Evolutionary conservation across 2,329 filamentous ascomycete species (phyloP), one percentile per base, ranked within the genome.

Genomic region (Exophiala bonariae): DNA sequence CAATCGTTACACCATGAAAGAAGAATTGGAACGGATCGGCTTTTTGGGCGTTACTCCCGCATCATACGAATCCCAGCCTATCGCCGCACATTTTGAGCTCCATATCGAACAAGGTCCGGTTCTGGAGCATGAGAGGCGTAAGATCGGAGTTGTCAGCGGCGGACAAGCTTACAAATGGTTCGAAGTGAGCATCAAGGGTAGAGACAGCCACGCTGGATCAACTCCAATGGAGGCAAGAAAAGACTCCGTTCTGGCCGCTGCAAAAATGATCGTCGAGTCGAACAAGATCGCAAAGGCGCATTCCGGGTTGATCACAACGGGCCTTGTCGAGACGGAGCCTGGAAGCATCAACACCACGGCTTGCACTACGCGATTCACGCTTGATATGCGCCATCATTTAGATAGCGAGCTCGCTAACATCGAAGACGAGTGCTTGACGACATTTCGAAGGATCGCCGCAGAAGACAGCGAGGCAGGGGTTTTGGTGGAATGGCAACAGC

Each of bases 101-200:
- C 90, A 82, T 90, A 4, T 78, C 78, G 20, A 85, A 20, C 35
- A 37, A 37, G 35, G 35, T 22, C 35, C 35, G 18, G n/a, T 37
- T 7, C n/a, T 37, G 35, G 35, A 37, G 17, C 76, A 76, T 14
- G 75, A 78, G 23, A 69, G 75, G 20, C 76, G 82, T 55, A 83
- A 82, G 46, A 77, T 92, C 41, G 83, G 85, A 14, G 77, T 88
- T 5, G 87, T 91, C 3, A 78, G 78, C 18, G 86, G 85, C 2
- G 85, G 87, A 2, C 86, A 90, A 62, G 84, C 83, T 6, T 89
- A 87, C 64, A 79, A 81, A 47, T 90, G 87, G 87, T 82, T 82
- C 63, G 84, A 79, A 0, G 66, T 90, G 30, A 79, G 78, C 3
- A 76, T 90, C 2, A 71, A 72, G 11, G 86, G 86, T 2, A 71